phyloP scores from a whole-genome alignment of 495 filamentous ascomycete species.

The Penicillium goetzii region DNA sequence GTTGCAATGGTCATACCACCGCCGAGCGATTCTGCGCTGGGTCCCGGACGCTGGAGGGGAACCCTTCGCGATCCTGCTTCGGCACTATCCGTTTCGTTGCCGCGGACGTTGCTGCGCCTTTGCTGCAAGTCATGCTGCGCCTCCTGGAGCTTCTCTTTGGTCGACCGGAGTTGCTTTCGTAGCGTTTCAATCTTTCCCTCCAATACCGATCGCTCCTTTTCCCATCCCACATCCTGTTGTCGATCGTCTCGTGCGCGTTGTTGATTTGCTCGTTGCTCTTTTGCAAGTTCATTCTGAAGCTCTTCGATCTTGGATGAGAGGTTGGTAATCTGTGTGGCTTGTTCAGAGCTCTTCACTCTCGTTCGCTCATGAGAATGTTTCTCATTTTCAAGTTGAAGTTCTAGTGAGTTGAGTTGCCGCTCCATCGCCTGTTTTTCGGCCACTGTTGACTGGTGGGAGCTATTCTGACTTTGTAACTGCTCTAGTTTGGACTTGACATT shows the following conservation, averaged over 20 bases:
- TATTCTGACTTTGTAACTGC: conserved; percentile 70
- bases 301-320: conserved; percentile 46
- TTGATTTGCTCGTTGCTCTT: conserved; percentile 48
- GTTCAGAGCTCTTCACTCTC: conserved; percentile 51
- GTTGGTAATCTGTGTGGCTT: conserved; percentile 49
- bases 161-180: conserved; percentile 64
- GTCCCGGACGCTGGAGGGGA: conserved; percentile 46
- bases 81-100: conserved; percentile 25
- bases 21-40: conserved; percentile 46
- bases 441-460: conserved; percentile 65
- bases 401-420: conserved; percentile 70
- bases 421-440: conserved; percentile 77
- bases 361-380: conserved; percentile 68
- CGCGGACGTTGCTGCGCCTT: conserved; percentile 36
- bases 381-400: conserved; percentile 80
- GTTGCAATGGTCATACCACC: conserved; percentile 64
- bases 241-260: conserved; percentile 35
- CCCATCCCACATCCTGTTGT: conserved; percentile 48
- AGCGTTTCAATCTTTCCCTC: conserved; percentile 71
- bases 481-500: conserved; percentile 76
- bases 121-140: conserved; percentile 50
- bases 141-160: conserved; percentile 72
- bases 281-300: conserved; percentile 46
- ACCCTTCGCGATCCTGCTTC: conserved; percentile 42
- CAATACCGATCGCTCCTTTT: conserved; percentile 58